Evolutionary conservation across 257 asterid genomes (phyloP).

Genomic region (Fraxinus quadrangulata): DNA sequence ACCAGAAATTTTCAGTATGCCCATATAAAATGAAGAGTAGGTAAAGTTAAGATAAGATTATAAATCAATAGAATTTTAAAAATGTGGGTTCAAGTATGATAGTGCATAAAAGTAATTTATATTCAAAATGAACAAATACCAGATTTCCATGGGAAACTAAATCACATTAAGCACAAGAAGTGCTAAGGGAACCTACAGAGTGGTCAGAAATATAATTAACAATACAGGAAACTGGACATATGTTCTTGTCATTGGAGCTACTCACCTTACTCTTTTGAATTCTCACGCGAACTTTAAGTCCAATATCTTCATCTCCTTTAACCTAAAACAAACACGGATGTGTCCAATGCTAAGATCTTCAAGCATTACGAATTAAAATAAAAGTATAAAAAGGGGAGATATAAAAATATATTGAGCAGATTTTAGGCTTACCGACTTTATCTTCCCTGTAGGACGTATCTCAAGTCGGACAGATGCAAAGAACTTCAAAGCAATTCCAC

Average conservation of each 20-base stretch:
- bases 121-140: background rate
- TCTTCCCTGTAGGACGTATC: conserved; percentile 94
- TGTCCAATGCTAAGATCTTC: conserved; percentile 10
- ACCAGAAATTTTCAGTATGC: conserved; percentile 11
- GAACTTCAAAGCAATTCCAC: conserved; percentile 97
- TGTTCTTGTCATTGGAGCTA: background rate
- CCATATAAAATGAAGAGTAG: background rate
- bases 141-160: background rate
- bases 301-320: conserved; percentile 94
- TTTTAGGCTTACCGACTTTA: conserved; percentile 77
- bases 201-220: background rate
- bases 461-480: conserved; percentile 98
- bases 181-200: background rate
- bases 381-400: conserved; percentile 13
- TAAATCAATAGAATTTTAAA: background rate
- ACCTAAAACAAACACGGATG: conserved; percentile 43
- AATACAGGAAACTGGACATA: background rate
- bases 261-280: conserved; percentile 97
- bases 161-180: background rate
- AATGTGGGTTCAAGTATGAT: background rate
- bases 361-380: conserved; percentile 6
- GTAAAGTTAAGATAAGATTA: background rate
- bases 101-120: background rate
- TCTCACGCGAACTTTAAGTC: conserved; percentile 95
- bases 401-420: conserved; percentile 1